Percentiles rank a stretch among this genome's conserved stretches.
phyloP scores from a whole-genome alignment of 441 rosid species.

The Arabidopsis hybrid region DNA sequence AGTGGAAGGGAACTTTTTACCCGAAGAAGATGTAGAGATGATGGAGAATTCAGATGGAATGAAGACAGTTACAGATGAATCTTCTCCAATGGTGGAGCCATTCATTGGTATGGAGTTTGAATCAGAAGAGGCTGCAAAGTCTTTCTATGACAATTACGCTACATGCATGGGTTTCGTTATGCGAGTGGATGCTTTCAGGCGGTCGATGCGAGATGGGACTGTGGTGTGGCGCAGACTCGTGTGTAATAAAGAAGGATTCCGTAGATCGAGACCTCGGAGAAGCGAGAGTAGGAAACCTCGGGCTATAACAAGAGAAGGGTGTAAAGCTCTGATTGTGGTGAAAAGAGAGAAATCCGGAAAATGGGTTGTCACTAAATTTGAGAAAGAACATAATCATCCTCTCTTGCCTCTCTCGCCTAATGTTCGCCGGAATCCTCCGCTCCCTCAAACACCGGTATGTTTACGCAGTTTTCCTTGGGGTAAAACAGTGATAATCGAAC shows the following conservation, averaged over 20 bases:
- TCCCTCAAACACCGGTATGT: constrained; percentile 70
- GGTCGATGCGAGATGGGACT: constrained; percentile 79
- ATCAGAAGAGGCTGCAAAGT: constrained; percentile 73
- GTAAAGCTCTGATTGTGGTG: constrained; percentile 78
- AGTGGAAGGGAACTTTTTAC: constrained; percentile 62
- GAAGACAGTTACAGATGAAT: constrained; percentile 45
- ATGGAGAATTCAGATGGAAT: constrained; percentile 53
- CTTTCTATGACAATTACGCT: constrained; percentile 70
- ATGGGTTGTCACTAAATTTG: constrained; percentile 76
- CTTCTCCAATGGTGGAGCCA: constrained; percentile 59
- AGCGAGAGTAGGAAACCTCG: constrained; percentile 77
- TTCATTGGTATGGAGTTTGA: constrained; percentile 76
- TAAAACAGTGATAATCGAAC: background rate
- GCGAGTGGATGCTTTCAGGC: constrained; percentile 82
- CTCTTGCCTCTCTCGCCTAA: constrained; percentile 56
- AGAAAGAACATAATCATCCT: constrained; percentile 80
- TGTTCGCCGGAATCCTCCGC: constrained; percentile 55
- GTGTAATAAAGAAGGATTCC: constrained; percentile 83
- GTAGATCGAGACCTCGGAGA: constrained; percentile 63
- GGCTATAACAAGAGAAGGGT: constrained; percentile 80
- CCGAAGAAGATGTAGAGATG: constrained; percentile 50
- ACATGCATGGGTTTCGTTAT: constrained; percentile 65
- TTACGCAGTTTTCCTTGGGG: background rate
- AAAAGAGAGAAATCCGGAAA: constrained; percentile 72
- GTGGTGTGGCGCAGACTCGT: constrained; percentile 84